Base-by-base conservation (phyloP, 805 yeast species). In the Saturnispora galanensis region DNA sequence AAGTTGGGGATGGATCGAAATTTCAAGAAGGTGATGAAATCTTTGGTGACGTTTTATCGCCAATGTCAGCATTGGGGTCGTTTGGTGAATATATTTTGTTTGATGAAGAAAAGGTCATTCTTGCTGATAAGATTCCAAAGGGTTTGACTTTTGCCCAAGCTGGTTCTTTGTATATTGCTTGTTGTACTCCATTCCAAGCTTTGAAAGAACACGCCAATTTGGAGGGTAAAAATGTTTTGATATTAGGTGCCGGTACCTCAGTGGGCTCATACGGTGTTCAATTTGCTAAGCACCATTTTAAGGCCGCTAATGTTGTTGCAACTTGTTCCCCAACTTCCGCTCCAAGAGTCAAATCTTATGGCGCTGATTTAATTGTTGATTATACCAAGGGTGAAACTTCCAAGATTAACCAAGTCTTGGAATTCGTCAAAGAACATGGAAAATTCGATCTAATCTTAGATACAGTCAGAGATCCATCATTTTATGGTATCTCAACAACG, bases 161-260 rank as follows among this genome's bases (percentile, higher is more conserved):
- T 40, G 82, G 84, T 2, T 73, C 85, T 1, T 72, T 74, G 62
- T 83, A 86, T 0, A 61, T 81, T 50, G 80, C 76, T 0, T 76
- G 72, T 51, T 76, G 77, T 15, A 81, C 94, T 3, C 89, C 90
- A 0, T 69, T 56, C 50, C 51, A 46, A 33, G 52, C 46, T 26
- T 54, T 40, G 16, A 42, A 42, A 3, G 35, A 42, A 34, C 45
- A 47, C 30, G 13, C 11, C 2, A 15, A 42, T 58, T 43, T 50
- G 10, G 28, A 68, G 10, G 65, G 66, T 10, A 65, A 66, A 9
- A 72, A 69, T 47, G 74, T 82, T 4, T 66, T 84, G 39, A 70
- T 85, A 16, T 64, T 83, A 39, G 95, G 95, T 33, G 90, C 83
- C 21, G 79, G 84, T 8, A 78, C 94, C 1, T 63, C 80, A 11